A percentile compares a stretch with the other conserved stretches of the same genome.
Evolutionary conservation across 2,329 filamentous ascomycete genomes (phyloP).

Genomic region (Neoscytalidium dimidiatum): DNA sequence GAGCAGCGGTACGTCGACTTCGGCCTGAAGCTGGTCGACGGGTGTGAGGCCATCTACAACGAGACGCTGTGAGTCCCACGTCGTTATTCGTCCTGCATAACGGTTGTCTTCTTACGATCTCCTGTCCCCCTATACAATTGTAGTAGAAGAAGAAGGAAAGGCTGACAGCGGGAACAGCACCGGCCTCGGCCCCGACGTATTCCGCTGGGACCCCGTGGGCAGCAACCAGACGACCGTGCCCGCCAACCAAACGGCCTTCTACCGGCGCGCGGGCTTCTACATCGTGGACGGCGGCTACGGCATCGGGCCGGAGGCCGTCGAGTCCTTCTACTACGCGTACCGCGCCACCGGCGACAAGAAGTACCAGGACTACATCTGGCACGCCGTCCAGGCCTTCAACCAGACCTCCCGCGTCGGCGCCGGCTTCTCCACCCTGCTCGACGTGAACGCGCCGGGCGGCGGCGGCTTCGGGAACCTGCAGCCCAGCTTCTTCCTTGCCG

Average conservation of each 20-base stretch:
- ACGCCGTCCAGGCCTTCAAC: constrained; percentile 71
- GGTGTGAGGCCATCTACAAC: constrained; percentile 74
- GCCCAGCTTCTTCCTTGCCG: constrained; percentile 87
- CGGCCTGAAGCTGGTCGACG: constrained; percentile 69
- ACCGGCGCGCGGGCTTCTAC: constrained; percentile 69
- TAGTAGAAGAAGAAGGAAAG: background rate
- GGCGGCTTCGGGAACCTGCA: constrained; percentile 68
- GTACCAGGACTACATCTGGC: constrained; percentile 85
- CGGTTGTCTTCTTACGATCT: background rate
- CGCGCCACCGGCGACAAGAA: constrained; percentile 72
- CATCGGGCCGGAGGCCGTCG: constrained; percentile 78
- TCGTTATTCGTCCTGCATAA: too few species aligned
- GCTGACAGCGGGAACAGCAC: too few species aligned
- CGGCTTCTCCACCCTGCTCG: constrained; percentile 65
- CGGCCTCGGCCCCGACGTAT: constrained; percentile 69
- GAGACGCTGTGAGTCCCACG: constrained; percentile 48
- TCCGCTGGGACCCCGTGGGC: constrained; percentile 38
- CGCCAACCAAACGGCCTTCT: constrained; percentile 54
- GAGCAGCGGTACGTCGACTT: constrained; percentile 70
- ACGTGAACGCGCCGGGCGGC: constrained; percentile 67
- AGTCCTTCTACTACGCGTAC: constrained; percentile 86
- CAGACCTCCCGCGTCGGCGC: constrained; percentile 62
- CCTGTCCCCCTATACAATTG: background rate
- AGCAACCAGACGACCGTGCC: constrained; percentile 16
- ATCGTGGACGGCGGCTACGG: constrained; percentile 63